Conservation (phyloP, 2,329 filamentous ascomycete species). For the Fusarium sp. region DNA sequence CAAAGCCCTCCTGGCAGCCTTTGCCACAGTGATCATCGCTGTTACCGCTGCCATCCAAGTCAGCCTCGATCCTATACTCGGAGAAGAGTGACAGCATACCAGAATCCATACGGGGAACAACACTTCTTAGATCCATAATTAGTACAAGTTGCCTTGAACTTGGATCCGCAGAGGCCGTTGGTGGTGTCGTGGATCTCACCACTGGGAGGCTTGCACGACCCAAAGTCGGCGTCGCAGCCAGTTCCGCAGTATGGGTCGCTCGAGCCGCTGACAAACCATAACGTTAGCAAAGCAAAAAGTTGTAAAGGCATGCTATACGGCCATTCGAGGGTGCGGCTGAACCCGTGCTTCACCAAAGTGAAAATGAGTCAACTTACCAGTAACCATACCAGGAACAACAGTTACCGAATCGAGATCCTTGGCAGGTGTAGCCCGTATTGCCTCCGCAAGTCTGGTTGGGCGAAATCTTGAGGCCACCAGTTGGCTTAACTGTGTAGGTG, state of each 20-base stretch:
- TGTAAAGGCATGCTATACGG: not conserved
- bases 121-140: conserved; percentile 48
- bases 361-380: conserved; percentile 45
- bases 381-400: conserved; percentile 56
- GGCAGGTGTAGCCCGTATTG: conserved; percentile 48
- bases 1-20: conserved; percentile 49
- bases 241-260: conserved; percentile 49
- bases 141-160: conserved; percentile 46
- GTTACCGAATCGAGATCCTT: conserved; percentile 48
- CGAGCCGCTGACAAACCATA: conserved; percentile 43
- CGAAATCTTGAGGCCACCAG: conserved; percentile 40
- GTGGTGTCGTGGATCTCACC: conserved; percentile 44
- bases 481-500: conserved; percentile 29
- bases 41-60: conserved; percentile 41
- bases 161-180: conserved; percentile 50
- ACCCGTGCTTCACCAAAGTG: not conserved
- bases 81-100: too few species aligned
- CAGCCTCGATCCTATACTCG: too few species aligned
- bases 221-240: conserved; percentile 51
- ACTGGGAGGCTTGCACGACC: conserved; percentile 43
- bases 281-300: conserved; percentile 15
- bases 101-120: conserved; percentile 50
- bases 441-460: conserved; percentile 52
- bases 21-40: conserved; percentile 43
- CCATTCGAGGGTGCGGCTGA: not conserved